phyloP scores from a whole-genome alignment of 1,139 yeast species.

The Wickerhamomyces sp. region DNA sequence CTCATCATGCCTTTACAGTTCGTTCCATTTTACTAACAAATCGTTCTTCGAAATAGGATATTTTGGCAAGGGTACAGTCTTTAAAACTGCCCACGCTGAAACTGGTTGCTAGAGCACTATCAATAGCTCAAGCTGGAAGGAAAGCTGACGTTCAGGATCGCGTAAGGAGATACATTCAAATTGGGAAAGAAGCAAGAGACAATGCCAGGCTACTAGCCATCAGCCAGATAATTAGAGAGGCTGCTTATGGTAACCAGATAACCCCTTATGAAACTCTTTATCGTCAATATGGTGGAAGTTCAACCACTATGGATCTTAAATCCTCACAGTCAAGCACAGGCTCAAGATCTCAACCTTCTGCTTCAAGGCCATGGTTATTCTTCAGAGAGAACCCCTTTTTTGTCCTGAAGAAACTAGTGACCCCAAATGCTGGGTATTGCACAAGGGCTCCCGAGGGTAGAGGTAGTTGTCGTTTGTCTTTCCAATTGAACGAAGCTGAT shows the following conservation, averaged over 20 bases:
- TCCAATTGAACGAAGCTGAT: slow-evolving; percentile 40
- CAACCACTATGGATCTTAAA: neutral
- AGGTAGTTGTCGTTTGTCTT: slow-evolving; percentile 35
- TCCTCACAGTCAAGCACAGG: slow-evolving; percentile 3
- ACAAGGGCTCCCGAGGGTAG: slow-evolving; percentile 34
- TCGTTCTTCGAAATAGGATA: slow-evolving; percentile 13
- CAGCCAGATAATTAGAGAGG: slow-evolving; percentile 37
- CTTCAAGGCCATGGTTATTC: slow-evolving; percentile 33
- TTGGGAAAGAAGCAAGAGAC: slow-evolving; percentile 34
- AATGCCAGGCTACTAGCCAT: slow-evolving; percentile 39
- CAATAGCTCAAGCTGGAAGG: slow-evolving; percentile 42
- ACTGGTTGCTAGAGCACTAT: slow-evolving; percentile 40
- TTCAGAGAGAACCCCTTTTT: slow-evolving; percentile 53
- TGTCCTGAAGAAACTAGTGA: slow-evolving; percentile 37
- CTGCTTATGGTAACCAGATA: slow-evolving; percentile 26
- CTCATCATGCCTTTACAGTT: too few relatives aligned
- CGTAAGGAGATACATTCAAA: slow-evolving; percentile 34
- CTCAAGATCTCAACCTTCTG: slow-evolving; percentile 1
- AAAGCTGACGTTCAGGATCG: slow-evolving; percentile 49
- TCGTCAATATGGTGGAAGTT: slow-evolving; percentile 3
- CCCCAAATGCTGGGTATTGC: slow-evolving; percentile 41
- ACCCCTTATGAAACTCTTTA: slow-evolving; percentile 11
- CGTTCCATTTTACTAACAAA: slow-evolving; percentile 25
- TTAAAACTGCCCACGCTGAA: slow-evolving; percentile 34
- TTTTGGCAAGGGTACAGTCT: slow-evolving; percentile 2